Conservation (phyloP, 495 filamentous ascomycete genomes). For the Neurospora sp. region DNA sequence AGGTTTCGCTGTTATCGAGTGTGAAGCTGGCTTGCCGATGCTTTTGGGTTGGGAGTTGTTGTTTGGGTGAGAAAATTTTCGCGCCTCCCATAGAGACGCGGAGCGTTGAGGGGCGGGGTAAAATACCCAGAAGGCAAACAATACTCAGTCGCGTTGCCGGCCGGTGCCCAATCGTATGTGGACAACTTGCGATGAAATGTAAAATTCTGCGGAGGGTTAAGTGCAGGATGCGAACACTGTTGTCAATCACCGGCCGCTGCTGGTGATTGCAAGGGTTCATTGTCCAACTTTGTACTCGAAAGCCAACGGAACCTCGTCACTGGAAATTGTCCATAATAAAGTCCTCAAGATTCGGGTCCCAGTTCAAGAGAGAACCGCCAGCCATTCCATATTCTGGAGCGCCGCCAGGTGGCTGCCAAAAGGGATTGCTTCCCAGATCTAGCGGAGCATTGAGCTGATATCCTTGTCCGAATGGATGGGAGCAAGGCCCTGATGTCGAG, state of each 20-base stretch:
- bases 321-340: not conserved
- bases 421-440: constrained; percentile 1
- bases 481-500: not conserved
- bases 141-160: not conserved
- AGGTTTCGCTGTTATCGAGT: not conserved
- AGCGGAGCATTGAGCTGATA: not conserved
- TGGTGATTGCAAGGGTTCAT: not conserved
- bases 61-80: not conserved
- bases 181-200: not conserved
- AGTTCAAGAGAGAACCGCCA: constrained; percentile 6
- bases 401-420: constrained; percentile 8
- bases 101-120: not conserved
- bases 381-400: constrained; percentile 1
- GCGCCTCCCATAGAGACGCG: not conserved
- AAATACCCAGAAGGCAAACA: not conserved
- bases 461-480: not conserved
- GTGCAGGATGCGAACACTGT: not conserved
- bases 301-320: not conserved
- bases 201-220: not conserved
- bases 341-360: constrained; percentile 13
- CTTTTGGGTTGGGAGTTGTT: not conserved
- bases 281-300: not conserved
- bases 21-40: not conserved
- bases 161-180: not conserved
- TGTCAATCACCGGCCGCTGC: not conserved